Conservation (phyloP, 2,329 filamentous ascomycete species). For the Helotiales sp. region DNA sequence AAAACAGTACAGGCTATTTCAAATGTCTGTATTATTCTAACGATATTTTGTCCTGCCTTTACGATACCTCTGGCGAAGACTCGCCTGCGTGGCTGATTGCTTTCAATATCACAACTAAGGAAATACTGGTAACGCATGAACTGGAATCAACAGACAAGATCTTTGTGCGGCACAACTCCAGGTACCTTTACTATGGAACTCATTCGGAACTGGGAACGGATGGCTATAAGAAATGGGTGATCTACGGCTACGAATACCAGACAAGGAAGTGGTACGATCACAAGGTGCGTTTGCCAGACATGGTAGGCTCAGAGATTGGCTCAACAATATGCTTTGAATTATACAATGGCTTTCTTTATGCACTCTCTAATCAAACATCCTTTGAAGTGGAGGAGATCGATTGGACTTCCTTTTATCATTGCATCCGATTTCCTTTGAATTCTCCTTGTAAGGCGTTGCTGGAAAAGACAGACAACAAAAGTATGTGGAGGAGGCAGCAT, state of each 20-base stretch:
- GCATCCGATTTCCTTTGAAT: conserved; percentile 64
- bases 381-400: conserved; percentile 67
- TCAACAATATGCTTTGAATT: conserved; percentile 75
- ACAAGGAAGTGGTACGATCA: conserved; percentile 48
- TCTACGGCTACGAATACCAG: conserved; percentile 58
- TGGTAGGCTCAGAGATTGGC: conserved; percentile 69
- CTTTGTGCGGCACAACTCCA: conserved; percentile 68
- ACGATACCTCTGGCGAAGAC: too few relatives aligned
- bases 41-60: too few relatives aligned
- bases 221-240: conserved; percentile 65
- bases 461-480: conserved; percentile 50
- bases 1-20: too few relatives aligned
- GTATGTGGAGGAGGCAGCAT: too few relatives aligned
- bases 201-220: conserved; percentile 59
- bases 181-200: conserved; percentile 70
- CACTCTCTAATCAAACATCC: conserved; percentile 66
- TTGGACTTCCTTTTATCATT: conserved; percentile 73
- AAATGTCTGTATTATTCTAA: too few relatives aligned
- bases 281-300: conserved; percentile 60
- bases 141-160: conserved; percentile 58
- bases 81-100: too few relatives aligned
- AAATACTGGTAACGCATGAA: conserved; percentile 45
- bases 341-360: conserved; percentile 61
- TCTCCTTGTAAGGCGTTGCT: conserved; percentile 47
- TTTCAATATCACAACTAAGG: too few relatives aligned